phyloP scores from a whole-genome alignment of 192 early-diverging fungal species.

The Coemansia asiatica region DNA sequence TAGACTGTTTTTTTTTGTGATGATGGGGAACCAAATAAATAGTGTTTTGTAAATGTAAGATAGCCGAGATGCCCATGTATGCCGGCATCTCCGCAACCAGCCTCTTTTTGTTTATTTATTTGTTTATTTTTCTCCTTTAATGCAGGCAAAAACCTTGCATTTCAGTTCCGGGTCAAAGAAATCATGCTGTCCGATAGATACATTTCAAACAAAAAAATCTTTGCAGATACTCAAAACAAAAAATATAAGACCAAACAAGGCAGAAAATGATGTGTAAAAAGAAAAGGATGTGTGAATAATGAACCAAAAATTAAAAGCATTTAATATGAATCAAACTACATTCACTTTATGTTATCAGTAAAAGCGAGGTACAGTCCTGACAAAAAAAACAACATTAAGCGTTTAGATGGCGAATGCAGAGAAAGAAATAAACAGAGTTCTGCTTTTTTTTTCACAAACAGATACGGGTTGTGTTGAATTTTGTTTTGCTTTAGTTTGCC shows the following conservation, averaged over 20 bases:
- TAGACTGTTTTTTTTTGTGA: no score
- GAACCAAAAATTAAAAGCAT: not conserved
- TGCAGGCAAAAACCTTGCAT: no score
- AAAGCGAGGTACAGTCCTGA: not conserved
- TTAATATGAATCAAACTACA: not conserved
- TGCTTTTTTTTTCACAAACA: not conserved
- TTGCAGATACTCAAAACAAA: not conserved
- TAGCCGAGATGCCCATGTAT: not conserved
- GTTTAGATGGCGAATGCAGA: not conserved
- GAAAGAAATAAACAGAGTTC: not conserved
- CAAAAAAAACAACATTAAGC: no score
- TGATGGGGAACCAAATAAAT: not conserved
- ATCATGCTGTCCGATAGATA: not conserved
- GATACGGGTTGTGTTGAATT: not conserved
- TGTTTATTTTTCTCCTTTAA: not conserved
- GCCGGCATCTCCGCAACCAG: constrained; percentile 7
- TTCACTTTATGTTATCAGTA: not conserved
- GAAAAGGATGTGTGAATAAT: not conserved
- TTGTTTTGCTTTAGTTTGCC: not conserved
- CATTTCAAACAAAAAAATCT: not conserved
- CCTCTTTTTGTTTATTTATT: not conserved
- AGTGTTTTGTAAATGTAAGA: not conserved
- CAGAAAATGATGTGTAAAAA: not conserved
- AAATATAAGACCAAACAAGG: not conserved
- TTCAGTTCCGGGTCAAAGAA: not conserved